Base-by-base conservation (phyloP, 2,329 filamentous ascomycete species). In the Myriangium duriaei region DNA sequence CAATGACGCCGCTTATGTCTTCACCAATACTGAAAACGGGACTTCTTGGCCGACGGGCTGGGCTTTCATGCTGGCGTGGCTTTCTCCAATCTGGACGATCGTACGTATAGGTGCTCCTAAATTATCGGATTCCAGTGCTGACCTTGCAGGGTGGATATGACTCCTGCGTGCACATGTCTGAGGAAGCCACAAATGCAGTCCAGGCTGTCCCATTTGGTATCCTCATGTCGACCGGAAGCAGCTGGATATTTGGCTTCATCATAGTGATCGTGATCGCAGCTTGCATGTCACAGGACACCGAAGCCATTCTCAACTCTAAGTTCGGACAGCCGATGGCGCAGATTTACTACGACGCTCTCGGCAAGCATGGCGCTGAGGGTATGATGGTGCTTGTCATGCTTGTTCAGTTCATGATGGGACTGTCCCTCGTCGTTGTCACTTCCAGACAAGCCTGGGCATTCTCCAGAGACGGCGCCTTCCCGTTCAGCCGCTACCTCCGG, bases 31-130 rank as follows among this genome's bases (percentile, higher is more conserved):
- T 1, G 65, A 69, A 11, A 77, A 78, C 46, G 53, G 71, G 2
- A 74, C 71, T 0, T 67, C 65, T 0, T 78, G 74, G 57, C 54
- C 55, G 14, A 47, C 46, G 2, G 57, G 57, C 1, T 59, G 51
- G 51, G 59, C 68, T 0, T 77, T 76, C 46, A 73, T 78, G 58
- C 55, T 77, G 2, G 59, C 69, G 0, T 77, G 72, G 70, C 58
- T 78, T 13, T 65, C 62, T 18, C 74, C 74, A 0, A 76, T 79
- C 43, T 79, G 74, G 74, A 73, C 71, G 1, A 69, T 70, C 32
- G 47, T 28, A 26, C 26, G 33, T 28, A 48, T 9, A 46, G 33
- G n/a, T n/a, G n/a, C n/a, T n/a, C n/a, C 2, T 32, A 41, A 47
- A 29, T 43, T 32, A 9, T 48, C 17, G 46, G 45, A 11, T 13